Evolutionary conservation across 768 basidiomycete species (phyloP).

Genomic region (Leccinum boreale): DNA sequence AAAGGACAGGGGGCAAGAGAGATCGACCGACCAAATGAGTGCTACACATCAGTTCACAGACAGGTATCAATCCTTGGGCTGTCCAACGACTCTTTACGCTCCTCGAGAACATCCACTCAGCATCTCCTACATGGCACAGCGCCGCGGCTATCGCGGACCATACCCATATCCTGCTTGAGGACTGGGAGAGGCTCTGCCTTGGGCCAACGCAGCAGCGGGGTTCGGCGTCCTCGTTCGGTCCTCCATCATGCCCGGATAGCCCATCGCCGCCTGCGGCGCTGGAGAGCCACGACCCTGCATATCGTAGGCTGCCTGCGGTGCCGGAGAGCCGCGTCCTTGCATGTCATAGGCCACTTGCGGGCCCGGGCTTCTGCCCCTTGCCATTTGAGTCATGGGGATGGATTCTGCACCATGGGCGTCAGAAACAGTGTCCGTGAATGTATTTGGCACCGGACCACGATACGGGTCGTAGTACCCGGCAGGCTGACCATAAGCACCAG

Average conservation of each 20-base stretch:
- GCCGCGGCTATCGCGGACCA: conserved; percentile 28
- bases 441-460: conserved; percentile 66
- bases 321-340: conserved; percentile 37
- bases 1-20: not conserved
- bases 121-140: not conserved
- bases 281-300: conserved; percentile 37
- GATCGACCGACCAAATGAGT: conserved; percentile 25
- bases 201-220: conserved; percentile 18
- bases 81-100: conserved; percentile 12
- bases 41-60: conserved; percentile 20
- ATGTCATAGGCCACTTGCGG: conserved; percentile 41
- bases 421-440: conserved; percentile 45
- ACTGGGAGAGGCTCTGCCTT: conserved; percentile 42
- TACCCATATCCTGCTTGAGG: conserved; percentile 46
- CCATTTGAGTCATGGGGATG: conserved; percentile 75
- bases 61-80: conserved; percentile 14
- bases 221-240: conserved; percentile 30
- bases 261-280: conserved; percentile 39
- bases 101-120: conserved; percentile 10
- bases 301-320: conserved; percentile 41
- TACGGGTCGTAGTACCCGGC: conserved; percentile 77
- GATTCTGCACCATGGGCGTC: conserved; percentile 46
- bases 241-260: conserved; percentile 30
- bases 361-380: conserved; percentile 38
- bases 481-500: conserved; percentile 36